phyloP scores from a whole-genome alignment of 345 rosid genomes.

The Gynandropsis gynandra region DNA sequence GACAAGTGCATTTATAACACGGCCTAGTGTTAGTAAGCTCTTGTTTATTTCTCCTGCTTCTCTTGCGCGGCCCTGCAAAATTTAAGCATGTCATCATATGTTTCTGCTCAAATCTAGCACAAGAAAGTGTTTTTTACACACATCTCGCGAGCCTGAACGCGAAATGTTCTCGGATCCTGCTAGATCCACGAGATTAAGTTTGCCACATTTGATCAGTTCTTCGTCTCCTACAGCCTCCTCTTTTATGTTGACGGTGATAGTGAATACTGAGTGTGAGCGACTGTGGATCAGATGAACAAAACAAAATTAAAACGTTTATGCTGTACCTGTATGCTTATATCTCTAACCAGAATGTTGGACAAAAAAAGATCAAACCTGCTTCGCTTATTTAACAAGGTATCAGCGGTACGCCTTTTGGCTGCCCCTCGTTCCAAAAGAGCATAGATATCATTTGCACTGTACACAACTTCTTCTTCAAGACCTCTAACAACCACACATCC shows the following conservation, averaged over 20 bases:
- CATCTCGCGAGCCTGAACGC: conserved; percentile 86
- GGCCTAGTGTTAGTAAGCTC: conserved; percentile 90
- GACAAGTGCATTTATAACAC: conserved; percentile 94
- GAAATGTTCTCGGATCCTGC: conserved; percentile 96
- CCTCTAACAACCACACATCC: conserved; percentile 87
- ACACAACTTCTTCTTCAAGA: conserved; percentile 87
- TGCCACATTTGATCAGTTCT: conserved; percentile 88
- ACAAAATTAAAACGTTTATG: not conserved
- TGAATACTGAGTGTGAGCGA: conserved; percentile 92
- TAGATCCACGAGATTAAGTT: conserved; percentile 95
- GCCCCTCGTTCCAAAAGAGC: conserved; percentile 78
- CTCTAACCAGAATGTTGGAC: not conserved
- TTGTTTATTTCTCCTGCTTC: conserved; percentile 98
- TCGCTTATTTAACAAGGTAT: conserved; percentile 81
- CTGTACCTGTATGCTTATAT: not conserved
- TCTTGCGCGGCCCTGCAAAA: conserved; percentile 83
- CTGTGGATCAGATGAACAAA: conserved; percentile 27
- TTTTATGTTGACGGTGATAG: conserved; percentile 68
- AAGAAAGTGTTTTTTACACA: too few relatives aligned
- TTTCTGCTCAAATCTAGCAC: too few relatives aligned
- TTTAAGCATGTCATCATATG: too few relatives aligned
- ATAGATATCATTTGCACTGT: conserved; percentile 85
- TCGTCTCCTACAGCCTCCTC: conserved; percentile 83
- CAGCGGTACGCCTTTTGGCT: conserved; percentile 73
- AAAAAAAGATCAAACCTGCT: conserved; percentile 46